Conservation (phyloP, 2,329 filamentous ascomycete genomes). For the Colletotrichum spinosum region DNA sequence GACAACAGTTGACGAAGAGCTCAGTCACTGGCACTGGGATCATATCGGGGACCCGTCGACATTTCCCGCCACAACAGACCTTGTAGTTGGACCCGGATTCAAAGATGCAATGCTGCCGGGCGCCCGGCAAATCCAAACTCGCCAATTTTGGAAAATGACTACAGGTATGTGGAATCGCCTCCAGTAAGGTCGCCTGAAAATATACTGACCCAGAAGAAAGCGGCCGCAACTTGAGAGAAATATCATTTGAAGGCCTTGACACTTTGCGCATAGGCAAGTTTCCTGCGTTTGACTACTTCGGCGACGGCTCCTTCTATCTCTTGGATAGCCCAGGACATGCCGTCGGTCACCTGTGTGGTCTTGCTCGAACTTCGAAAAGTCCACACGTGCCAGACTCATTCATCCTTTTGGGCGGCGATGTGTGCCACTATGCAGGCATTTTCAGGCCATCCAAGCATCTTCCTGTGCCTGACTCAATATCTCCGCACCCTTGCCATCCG, state of each 20-base stretch:
- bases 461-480: constrained; percentile 47
- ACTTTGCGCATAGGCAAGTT: constrained; percentile 50
- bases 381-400: constrained; percentile 47
- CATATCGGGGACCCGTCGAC: constrained; percentile 62
- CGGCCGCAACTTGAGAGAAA: constrained; percentile 44
- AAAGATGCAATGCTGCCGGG: constrained; percentile 58
- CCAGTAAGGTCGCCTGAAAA: too few relatives aligned
- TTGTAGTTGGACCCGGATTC: constrained; percentile 66
- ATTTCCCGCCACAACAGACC: constrained; percentile 57
- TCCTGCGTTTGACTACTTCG: constrained; percentile 54
- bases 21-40: constrained; percentile 62
- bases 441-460: constrained; percentile 50
- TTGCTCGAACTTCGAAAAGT: constrained; percentile 50
- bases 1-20: too few relatives aligned
- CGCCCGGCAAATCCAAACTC: constrained; percentile 51
- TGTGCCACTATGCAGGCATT: constrained; percentile 53
- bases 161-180: constrained; percentile 34
- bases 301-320: constrained; percentile 55
- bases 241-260: constrained; percentile 40
- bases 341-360: constrained; percentile 53
- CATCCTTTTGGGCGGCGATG: constrained; percentile 55
- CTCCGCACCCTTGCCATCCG: constrained; percentile 39
- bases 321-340: constrained; percentile 55
- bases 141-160: constrained; percentile 49
- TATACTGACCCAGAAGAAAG: constrained; percentile 17